Percentiles rank a stretch among this genome's conserved stretches.
phyloP scores from a whole-genome alignment of 2,329 filamentous ascomycete genomes.

The Salinomyces thailandicus region DNA sequence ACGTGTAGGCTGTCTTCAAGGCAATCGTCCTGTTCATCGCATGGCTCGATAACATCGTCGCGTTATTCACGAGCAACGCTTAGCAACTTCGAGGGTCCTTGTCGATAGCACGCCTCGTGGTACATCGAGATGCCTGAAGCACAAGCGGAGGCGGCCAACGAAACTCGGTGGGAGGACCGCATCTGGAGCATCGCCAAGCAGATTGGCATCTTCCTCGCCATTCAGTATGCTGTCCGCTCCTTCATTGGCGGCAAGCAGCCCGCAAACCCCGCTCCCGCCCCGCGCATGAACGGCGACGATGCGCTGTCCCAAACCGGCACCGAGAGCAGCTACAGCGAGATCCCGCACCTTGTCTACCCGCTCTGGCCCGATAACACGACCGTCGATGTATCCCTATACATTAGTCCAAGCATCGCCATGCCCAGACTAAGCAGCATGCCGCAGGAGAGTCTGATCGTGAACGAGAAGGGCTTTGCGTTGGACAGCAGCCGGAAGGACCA shows the following conservation, averaged over 20 bases:
- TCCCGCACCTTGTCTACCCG: slow-evolving; percentile 66
- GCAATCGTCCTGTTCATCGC: no score
- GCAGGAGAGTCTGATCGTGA: slow-evolving; percentile 59
- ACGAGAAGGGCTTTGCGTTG: slow-evolving; percentile 61
- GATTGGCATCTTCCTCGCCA: slow-evolving; percentile 48
- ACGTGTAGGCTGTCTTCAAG: no score
- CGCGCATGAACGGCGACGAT: slow-evolving; percentile 12
- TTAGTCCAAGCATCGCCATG: slow-evolving; percentile 64
- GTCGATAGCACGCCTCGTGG: no score
- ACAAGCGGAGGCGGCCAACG: slow-evolving; percentile 2
- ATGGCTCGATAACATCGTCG: no score
- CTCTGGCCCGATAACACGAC: slow-evolving; percentile 75
- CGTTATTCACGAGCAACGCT: no score
- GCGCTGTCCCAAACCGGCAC: slow-evolving; percentile 12
- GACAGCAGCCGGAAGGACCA: slow-evolving; percentile 56
- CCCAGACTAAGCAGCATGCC: slow-evolving; percentile 56
- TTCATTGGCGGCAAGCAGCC: slow-evolving; percentile 36
- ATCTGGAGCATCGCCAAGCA: slow-evolving; percentile 38
- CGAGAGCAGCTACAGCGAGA: slow-evolving; percentile 43
- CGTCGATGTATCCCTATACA: slow-evolving; percentile 74
- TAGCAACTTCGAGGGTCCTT: no score
- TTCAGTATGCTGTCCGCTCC: slow-evolving; percentile 48
- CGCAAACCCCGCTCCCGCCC: slow-evolving; percentile 9
- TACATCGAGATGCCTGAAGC: slow-evolving; percentile 8
- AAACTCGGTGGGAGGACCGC: slow-evolving; percentile 15